Base-by-base conservation (phyloP, 768 basidiomycete genomes). In the Tulasnella sp. region DNA sequence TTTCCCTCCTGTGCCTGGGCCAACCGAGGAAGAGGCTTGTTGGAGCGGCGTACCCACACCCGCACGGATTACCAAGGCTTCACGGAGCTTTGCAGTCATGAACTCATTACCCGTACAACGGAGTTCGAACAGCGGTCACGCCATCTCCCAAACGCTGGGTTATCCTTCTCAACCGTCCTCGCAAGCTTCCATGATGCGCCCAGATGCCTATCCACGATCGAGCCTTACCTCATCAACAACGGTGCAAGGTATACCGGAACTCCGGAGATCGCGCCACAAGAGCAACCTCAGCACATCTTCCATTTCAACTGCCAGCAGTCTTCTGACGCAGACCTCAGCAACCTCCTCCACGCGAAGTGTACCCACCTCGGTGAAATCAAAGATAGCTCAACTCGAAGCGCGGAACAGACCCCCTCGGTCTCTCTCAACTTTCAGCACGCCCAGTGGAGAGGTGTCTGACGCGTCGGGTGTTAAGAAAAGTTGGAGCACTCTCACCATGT, bases 301-400 rank as follows among this genome's bases (percentile, higher is more conserved):
- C 24, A 72, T 74, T 36, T 79, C 78, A n/a, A 73, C 78, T 9
- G 78, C 74, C 36, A 56, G 34, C 44, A 73, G 73, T 38, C 71
- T 52, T n/a, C 44, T 24, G 19, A 72, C 73, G 8, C 78, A 74
- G 31, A 48, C 71, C 7, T 79, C 78, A n/a, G 36, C 46, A 16
- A 74, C 71, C 12, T 74, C 78, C 19, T 58, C 78, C 16, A 74
- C 78, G 16, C 62, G 78, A n/a, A 58, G 40, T 27, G 56, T 79
- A 24, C 78, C 78, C 10, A 14, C 27, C n/a, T 73, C 42, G 24
- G 78, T 79, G 18, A 74, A 58, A 48, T 10, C 78, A 14, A 79
- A 74, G 78, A 79, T 79, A 39, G 78, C 78, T 36, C 78, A 79
- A 68, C 78, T 79, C 27, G 78, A 79, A 73, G 71, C 78, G 39